Evolutionary conservation across 2,329 filamentous ascomycete genomes (phyloP), one percentile per base, ranked within the genome.

Genomic region (Pseudogymnoascus destructans): DNA sequence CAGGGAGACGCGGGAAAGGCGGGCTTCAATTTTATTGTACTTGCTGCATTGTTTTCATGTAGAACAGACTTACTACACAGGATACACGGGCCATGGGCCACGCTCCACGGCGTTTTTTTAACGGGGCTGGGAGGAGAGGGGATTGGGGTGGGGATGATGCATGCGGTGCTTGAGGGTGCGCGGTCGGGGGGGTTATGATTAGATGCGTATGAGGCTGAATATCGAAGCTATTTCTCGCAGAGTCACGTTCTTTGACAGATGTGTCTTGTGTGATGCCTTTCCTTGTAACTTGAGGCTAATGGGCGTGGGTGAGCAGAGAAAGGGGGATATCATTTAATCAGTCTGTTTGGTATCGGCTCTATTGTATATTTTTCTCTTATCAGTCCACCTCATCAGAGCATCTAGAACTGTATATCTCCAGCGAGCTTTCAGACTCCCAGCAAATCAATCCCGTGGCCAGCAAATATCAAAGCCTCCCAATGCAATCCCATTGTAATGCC

Each of bases 11-110:
- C 27, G 4, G 8, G 42, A 10, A 9, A 25, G 1, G 42, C 4
- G 42, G 42, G 21, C 21, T 52, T 52, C 27, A 52, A 52, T 52
- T 52, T 52, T 15, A 17, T 21, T 52, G 42, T 52, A 52, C 23
- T 27, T 17, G 42, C 15, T 52, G 42, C 42, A 52, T 52, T 52
- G 42, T 17, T 52, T 52, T 52, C 42, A 30, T 52, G 42, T 52
- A 52, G 23, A 52, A 27, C 42, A 52, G 42, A 52, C 23, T n/a
- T 52, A 52, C 19, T 33, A 27, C 23, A 49, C 23, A 52, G 23
- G 13, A 15, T 52, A 52, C 23, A 52, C 42, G 42, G 42, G 42
- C 42, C 23, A 52, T 25, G 42, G 42, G 42, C 23, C 42, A 15
- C 23, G 42, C 42, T 30, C 42, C 42, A 30, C 42, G 42, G 42